Percentiles rank a stretch among this genome's conserved stretches.
Evolutionary conservation across 1,139 yeast species (phyloP).

Genomic region (Lodderomyces jiufengensis): DNA sequence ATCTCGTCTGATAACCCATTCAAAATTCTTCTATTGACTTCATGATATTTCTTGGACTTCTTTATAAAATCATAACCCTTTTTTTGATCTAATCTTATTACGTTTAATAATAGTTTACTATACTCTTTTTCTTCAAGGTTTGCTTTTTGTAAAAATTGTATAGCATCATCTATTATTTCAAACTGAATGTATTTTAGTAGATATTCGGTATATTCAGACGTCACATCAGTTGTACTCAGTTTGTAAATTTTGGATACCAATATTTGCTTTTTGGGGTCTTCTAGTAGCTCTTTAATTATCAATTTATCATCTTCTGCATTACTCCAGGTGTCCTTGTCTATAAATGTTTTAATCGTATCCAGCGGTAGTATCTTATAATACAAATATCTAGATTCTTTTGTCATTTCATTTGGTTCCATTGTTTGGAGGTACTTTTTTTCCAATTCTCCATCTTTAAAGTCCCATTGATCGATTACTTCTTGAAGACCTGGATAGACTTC

Average conservation of each 20-base stretch:
- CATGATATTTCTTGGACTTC: constrained; percentile 22
- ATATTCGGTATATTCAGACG: constrained; percentile 4
- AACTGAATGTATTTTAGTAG: constrained; percentile 14
- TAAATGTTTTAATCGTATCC: constrained; percentile 5
- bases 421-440: constrained; percentile 15
- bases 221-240: neutral
- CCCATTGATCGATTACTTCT: constrained; percentile 5
- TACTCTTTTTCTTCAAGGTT: constrained; percentile 11
- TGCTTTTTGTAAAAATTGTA: constrained; percentile 7
- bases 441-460: constrained; percentile 6
- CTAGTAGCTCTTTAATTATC: constrained; percentile 6
- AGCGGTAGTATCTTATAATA: constrained; percentile 6
- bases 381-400: constrained; percentile 3
- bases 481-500: constrained; percentile 7
- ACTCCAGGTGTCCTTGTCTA: constrained; percentile 7
- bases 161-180: constrained; percentile 9
- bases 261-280: neutral
- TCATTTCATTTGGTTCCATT: constrained; percentile 3
- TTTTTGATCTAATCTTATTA: constrained; percentile 27
- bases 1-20: constrained; percentile 23
- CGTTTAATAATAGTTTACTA: constrained; percentile 22
- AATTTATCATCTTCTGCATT: constrained; percentile 1
- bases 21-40: constrained; percentile 31
- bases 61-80: constrained; percentile 32
- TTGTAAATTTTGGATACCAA: constrained; percentile 7